Base-by-base conservation (phyloP, 805 yeast species). In the Wickerhamomyces silvicola region DNA sequence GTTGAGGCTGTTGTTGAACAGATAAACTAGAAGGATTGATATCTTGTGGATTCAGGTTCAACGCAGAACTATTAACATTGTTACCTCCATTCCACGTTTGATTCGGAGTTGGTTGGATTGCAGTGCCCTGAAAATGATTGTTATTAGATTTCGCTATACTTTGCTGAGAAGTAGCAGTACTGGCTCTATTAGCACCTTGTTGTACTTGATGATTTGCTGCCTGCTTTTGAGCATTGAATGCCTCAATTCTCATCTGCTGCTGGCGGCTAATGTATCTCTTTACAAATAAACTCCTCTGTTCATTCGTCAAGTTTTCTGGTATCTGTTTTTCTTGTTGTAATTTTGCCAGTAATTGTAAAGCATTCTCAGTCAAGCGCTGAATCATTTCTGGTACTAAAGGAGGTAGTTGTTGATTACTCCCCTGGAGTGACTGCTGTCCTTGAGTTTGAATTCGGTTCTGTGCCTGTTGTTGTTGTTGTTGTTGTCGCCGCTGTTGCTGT, bases 201-300 rank as follows among this genome's bases (percentile, higher is more conserved):
- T 32, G 29, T 17, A 18, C 15, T n/a, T 34, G 36, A 12, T 27
- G 30, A n/a, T 23, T 18, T 27, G 22, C 17, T 31, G 30, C 10
- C 13, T 14, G 16, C 36, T 31, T 24, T 35, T 14, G 4, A n/a
- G n/a, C n/a, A n/a, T n/a, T n/a, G 11, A 20, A 25, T 7, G 31
- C 24, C 12, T 41, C 41, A 28, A 38, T 18, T 21, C 40, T 45
- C 11, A 39, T 9, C 33, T 46, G 48, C 23, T 46, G 53, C 22
- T 51, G 54, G 24, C 53, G 48, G 14, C 35, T 34, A 21, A 51
- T 42, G 22, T 38, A 47, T 15, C 45, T 40, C 24, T 43, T 48
- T 4, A 51, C 36, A 27, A 51, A 49, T 8, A 38, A 24, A 18
- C 33, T 42, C 28, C 43, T 45, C 34, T 51, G 54, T 13, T 46